Evolutionary conservation across 2,329 filamentous ascomycete species (phyloP).

Genomic region (Didymella segeticola): DNA sequence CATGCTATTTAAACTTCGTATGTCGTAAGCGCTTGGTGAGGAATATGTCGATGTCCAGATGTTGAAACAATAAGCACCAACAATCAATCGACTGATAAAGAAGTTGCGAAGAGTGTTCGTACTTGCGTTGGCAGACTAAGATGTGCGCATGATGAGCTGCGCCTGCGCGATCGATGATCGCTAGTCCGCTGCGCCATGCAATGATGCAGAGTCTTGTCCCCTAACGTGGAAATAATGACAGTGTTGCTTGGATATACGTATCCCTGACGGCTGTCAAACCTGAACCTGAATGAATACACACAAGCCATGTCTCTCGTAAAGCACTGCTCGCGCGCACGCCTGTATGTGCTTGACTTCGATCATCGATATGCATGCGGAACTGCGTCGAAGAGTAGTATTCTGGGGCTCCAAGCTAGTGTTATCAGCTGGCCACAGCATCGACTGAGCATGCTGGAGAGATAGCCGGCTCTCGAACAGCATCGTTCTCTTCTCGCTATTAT

Average conservation of each 20-base stretch:
- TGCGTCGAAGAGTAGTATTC: too few relatives aligned
- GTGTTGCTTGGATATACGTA: background rate
- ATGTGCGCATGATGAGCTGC: background rate
- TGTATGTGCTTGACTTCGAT: too few relatives aligned
- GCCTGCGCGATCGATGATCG: background rate
- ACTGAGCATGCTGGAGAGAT: too few relatives aligned
- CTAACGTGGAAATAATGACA: background rate
- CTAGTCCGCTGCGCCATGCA: conserved; percentile 6
- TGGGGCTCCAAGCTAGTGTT: too few relatives aligned
- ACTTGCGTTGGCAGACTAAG: background rate
- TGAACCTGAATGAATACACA: background rate
- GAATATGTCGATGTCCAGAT: background rate
- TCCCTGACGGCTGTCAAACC: background rate
- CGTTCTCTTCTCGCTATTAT: too few relatives aligned
- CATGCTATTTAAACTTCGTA: background rate
- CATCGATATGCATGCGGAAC: too few relatives aligned
- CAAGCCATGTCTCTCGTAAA: background rate
- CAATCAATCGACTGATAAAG: background rate
- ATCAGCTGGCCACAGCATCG: too few relatives aligned
- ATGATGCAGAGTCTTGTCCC: background rate
- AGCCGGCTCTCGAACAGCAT: too few relatives aligned
- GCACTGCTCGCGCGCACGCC: too few relatives aligned
- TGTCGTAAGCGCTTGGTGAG: conserved; percentile 7
- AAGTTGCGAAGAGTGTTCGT: background rate
- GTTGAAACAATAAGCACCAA: background rate